Conservation (phyloP, 1,284 basidiomycete genomes). For the Clitocybe nebularis region DNA sequence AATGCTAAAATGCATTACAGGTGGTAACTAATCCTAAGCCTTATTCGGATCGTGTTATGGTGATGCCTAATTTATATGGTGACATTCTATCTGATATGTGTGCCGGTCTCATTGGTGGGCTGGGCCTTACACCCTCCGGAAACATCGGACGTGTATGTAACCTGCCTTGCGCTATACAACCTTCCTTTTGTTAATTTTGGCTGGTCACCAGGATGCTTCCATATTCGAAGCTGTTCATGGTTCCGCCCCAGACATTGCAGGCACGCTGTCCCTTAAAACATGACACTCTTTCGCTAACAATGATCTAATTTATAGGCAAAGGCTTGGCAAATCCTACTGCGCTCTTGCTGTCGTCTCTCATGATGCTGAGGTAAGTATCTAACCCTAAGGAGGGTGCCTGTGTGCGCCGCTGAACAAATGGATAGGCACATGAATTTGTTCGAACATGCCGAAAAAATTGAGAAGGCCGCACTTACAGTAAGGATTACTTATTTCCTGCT, state of each 20-base stretch:
- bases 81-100: constrained; percentile 99
- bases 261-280: constrained; percentile 34
- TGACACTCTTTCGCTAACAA: too few species aligned
- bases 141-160: constrained; percentile 87
- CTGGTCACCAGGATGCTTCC: constrained; percentile 75
- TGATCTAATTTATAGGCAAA: constrained; percentile 54
- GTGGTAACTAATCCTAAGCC: constrained; percentile 92
- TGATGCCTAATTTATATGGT: constrained; percentile 99
- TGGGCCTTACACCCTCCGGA: constrained; percentile 96
- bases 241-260: constrained; percentile 87
- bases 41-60: constrained; percentile 97
- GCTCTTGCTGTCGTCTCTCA: constrained; percentile 88
- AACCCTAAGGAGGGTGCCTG: too few species aligned
- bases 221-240: constrained; percentile 99
- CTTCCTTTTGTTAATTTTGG: not conserved
- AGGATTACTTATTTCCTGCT: constrained; percentile 27
- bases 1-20: constrained; percentile 31
- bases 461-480: constrained; percentile 85
- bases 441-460: constrained; percentile 86
- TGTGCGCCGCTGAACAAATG: too few species aligned
- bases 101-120: constrained; percentile 96
- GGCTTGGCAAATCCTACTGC: constrained; percentile 98
- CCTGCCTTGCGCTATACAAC: not conserved
- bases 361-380: constrained; percentile 81
- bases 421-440: constrained; percentile 92